phyloP scores from a whole-genome alignment of 768 basidiomycete genomes.

The Suillus cothurnatus region DNA sequence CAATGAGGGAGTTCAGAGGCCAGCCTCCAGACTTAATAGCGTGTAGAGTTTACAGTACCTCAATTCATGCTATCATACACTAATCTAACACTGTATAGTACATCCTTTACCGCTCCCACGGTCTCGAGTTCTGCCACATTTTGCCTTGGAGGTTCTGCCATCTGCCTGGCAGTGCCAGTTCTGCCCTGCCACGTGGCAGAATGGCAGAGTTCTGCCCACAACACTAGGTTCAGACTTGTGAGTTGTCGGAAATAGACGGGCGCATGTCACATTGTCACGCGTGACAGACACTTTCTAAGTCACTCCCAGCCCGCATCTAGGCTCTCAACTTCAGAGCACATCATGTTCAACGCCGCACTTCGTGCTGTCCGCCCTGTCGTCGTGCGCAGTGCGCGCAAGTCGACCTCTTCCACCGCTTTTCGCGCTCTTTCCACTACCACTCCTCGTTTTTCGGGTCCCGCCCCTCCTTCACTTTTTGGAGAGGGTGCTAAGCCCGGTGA shows the following conservation, averaged over 20 bases:
- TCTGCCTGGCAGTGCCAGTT: no score
- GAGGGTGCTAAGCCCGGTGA: conserved; percentile 71
- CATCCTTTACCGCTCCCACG: no score
- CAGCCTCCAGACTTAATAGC: no score
- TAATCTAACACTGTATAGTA: no score
- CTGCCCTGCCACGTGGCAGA: no score
- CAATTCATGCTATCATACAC: no score
- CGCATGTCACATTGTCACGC: conserved; percentile 20
- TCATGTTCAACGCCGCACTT: conserved; percentile 31
- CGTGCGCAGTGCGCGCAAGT: conserved; percentile 20
- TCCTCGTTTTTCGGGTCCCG: conserved; percentile 56
- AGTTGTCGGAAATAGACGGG: conserved; percentile 16
- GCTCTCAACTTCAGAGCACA: conserved; percentile 16
- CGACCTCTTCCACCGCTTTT: conserved; percentile 30
- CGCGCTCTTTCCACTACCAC: conserved; percentile 65
- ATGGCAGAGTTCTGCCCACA: no score
- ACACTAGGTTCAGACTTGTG: background rate
- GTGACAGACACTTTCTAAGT: conserved; percentile 27
- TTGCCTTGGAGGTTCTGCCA: no score
- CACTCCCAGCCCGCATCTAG: conserved; percentile 17
- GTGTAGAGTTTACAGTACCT: no score
- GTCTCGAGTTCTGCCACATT: no score
- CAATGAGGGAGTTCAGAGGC: no score
- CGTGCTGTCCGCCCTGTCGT: conserved; percentile 31
- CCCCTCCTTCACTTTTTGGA: conserved; percentile 70